Base-by-base conservation (phyloP, 345 rosid species). In the Pistacia integerrima region DNA sequence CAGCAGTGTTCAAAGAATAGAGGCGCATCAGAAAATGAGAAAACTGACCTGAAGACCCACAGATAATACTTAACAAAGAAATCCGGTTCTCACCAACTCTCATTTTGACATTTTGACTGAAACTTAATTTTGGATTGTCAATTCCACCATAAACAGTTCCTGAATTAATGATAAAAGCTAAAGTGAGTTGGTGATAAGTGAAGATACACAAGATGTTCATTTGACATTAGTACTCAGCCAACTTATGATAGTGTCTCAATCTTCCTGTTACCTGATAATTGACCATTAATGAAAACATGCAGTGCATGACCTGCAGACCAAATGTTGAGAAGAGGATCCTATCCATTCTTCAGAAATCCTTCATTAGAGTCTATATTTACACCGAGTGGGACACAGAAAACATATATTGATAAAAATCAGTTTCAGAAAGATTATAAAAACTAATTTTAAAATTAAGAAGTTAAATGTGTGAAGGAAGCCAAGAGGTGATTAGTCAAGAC, bases 21-120 rank as follows among this genome's bases (percentile, higher is more conserved):
- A 30, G 63, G 41, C 25, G 46, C 8, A 57, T 30, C 6, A 22
- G 52, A 67, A 35, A 70, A 49, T 11, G 49, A 35, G 62, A 54
- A 74, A 75, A 88, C 97, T 59, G 68, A 96, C 99, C 88, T 94
- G 92, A 6, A 96, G 94, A 52, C 99, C 99, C 30, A 93, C 95
- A 10, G 86, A 82, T 77, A 86, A 86, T 78, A 74, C 99, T 96
- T 69, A 96, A 76, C 38, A 96, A 84, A 75, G 97, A 85, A 78
- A 96, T 82, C 86, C 85, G 90, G 85, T 96, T 96, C 71, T 85
- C 66, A 60, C 99, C 99, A 11, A 84, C 95, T 70, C 85, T 83
- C 81, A 94, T 79, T 77, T 84, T 92, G 49, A 96, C 87, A 79
- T 86, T 86, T 73, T 90, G 85, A 76, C 79, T 88, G 83, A 94